A percentile compares a stretch with the other conserved stretches of the same genome.
These are phyloP conservation scores for Lathyrus sativus DNA, from an alignment of 306 rosid species.

Conservation along the genomic window DNA sequence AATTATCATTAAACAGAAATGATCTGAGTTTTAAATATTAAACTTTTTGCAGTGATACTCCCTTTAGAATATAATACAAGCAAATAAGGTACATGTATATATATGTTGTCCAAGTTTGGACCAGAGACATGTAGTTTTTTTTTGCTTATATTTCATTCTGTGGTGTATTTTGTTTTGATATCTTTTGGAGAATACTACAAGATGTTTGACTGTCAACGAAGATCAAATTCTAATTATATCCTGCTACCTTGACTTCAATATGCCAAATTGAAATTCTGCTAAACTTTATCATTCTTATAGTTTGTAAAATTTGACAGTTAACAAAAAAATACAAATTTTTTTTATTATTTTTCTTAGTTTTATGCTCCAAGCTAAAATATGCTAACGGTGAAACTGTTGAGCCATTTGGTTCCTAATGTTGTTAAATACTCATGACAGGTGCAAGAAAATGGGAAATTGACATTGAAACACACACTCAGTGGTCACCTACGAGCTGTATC, in stretches of 20 bases:
- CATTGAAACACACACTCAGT: constrained; percentile 57
- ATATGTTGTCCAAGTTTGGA: neutral
- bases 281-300: neutral
- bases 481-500: constrained; percentile 80
- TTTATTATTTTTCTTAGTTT: constrained; percentile 1
- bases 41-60: neutral
- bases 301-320: constrained; percentile 8
- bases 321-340: constrained; percentile 1
- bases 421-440: constrained; percentile 56
- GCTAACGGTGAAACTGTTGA: constrained; percentile 1
- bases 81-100: neutral
- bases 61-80: neutral
- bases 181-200: constrained; percentile 17
- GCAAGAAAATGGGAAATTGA: constrained; percentile 66
- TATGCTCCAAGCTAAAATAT: constrained; percentile 23
- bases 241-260: constrained; percentile 11
- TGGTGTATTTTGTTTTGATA: neutral
- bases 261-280: constrained; percentile 17
- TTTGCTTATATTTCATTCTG: neutral
- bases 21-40: constrained; percentile 5
- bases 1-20: constrained; percentile 8
- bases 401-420: constrained; percentile 33
- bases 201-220: constrained; percentile 15
- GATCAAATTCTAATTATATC: constrained; percentile 9
- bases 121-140: neutral